These are phyloP conservation scores for Claviceps arundinis DNA, from an alignment of 2,329 filamentous ascomycete genomes.

Conservation along the genomic window DNA sequence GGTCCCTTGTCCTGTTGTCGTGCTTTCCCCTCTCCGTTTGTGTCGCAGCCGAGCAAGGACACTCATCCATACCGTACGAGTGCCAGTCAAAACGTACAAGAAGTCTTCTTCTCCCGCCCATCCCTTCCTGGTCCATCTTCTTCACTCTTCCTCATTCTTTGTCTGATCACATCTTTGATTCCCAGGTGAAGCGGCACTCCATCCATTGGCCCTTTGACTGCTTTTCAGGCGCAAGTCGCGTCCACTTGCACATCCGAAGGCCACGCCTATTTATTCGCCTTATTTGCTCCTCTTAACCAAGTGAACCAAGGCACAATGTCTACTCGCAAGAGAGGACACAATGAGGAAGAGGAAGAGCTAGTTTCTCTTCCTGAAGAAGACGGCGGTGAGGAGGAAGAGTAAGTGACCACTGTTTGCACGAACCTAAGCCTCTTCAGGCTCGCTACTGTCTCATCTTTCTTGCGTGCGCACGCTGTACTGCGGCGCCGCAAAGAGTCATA, in stretches of 20 bases:
- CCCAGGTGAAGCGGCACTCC: neutral
- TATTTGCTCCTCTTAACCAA: neutral
- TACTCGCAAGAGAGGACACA: constrained; percentile 41
- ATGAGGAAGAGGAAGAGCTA: constrained; percentile 46
- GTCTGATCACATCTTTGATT: neutral
- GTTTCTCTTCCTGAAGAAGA: constrained; percentile 40
- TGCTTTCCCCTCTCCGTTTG: neutral
- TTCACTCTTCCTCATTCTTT: neutral
- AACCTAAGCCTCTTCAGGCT: neutral
- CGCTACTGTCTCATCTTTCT: neutral
- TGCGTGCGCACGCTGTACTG: too few relatives aligned
- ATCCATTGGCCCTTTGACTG: constrained; percentile 1
- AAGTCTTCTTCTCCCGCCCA: constrained; percentile 6
- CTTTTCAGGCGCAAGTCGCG: neutral
- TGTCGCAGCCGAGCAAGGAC: constrained; percentile 1
- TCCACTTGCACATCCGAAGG: constrained; percentile 4
- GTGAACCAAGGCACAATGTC: constrained; percentile 25
- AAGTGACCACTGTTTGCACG: constrained; percentile 17
- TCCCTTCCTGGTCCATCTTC: neutral
- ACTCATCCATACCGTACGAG: neutral
- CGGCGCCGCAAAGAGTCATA: neutral
- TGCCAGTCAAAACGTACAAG: constrained; percentile 7
- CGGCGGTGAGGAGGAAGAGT: constrained; percentile 42
- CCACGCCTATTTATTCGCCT: neutral
- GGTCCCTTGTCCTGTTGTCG: neutral